Percentiles rank a stretch among this genome's conserved stretches.
Conservation (phyloP, 2,329 filamentous ascomycete species). For the Fusarium vanettenii region DNA sequence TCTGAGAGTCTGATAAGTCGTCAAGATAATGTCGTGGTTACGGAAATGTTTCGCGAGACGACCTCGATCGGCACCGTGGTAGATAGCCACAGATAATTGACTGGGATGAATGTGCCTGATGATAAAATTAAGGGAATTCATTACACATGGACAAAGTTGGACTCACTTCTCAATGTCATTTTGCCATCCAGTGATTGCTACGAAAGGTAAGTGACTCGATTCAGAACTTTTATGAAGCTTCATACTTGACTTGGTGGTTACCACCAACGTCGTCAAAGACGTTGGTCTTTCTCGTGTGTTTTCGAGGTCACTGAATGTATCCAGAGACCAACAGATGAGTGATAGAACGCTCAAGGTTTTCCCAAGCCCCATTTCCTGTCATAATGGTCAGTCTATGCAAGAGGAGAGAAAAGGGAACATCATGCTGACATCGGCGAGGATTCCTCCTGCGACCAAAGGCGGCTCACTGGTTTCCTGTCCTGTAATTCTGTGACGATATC, state of each 20-base stretch:
- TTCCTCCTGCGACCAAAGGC: neutral
- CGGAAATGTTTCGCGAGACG: neutral
- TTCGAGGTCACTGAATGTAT: conserved; percentile 20
- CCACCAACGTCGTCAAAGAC: conserved; percentile 34
- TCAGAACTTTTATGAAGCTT: rapidly evolving
- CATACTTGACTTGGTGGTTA: conserved; percentile 24
- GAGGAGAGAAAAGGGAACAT: rapidly evolving
- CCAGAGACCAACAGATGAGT: conserved; percentile 42
- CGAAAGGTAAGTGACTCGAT: conserved; percentile 10
- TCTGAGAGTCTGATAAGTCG: conserved; percentile 49
- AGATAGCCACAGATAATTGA: neutral
- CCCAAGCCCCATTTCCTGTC: conserved; percentile 51
- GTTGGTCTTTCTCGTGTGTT: conserved; percentile 11
- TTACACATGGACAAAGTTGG: neutral
- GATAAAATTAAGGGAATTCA: neutral
- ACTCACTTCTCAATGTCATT: conserved; percentile 4
- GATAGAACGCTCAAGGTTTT: conserved; percentile 48
- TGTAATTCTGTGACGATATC: neutral
- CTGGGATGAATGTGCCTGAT: neutral
- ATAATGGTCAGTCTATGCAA: neutral
- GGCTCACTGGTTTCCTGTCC: neutral
- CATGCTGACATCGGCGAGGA: conserved; percentile 2
- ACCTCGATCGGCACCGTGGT: conserved; percentile 2
- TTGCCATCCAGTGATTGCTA: conserved; percentile 47
- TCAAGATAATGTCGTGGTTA: neutral